These are phyloP conservation scores for Cladosporium phlei DNA, from an alignment of 2,329 filamentous ascomycete genomes.

Conservation along the genomic window DNA sequence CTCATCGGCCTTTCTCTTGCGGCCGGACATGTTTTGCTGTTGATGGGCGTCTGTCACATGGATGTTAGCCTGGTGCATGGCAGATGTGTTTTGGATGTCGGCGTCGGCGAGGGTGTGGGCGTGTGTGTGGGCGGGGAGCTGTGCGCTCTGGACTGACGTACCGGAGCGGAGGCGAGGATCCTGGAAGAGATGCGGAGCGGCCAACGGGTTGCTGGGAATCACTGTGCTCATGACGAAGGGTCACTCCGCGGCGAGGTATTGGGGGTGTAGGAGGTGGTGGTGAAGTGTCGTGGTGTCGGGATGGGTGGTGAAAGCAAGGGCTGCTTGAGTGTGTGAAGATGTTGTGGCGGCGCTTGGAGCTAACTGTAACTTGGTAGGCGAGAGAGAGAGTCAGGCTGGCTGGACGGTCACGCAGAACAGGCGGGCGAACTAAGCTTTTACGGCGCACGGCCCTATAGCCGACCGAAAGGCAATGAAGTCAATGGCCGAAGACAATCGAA, in stretches of 20 bases:
- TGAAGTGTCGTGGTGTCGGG: not conserved
- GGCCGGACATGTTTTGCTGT: slow-evolving; percentile 43
- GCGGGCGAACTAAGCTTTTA: not conserved
- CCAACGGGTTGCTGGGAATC: slow-evolving; percentile 54
- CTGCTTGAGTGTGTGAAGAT: not conserved
- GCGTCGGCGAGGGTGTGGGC: slow-evolving; percentile 34
- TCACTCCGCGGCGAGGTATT: not conserved
- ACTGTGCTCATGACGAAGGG: slow-evolving; percentile 59
- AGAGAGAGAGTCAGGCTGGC: not conserved
- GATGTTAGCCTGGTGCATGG: slow-evolving; percentile 24
- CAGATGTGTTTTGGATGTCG: slow-evolving; percentile 30
- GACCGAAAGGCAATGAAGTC: not conserved
- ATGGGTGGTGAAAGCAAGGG: slow-evolving; percentile 1
- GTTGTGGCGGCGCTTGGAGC: slow-evolving; percentile 5
- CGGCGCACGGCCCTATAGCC: not conserved
- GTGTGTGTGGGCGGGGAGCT: slow-evolving; percentile 20
- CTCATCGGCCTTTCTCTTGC: slow-evolving; percentile 86
- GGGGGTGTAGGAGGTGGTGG: not conserved
- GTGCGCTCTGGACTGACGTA: slow-evolving; percentile 50
- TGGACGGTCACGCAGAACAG: not conserved
- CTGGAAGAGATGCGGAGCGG: slow-evolving; percentile 58
- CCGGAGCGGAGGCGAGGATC: slow-evolving; percentile 56
- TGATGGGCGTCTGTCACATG: slow-evolving; percentile 32
- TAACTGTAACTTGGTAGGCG: not conserved
- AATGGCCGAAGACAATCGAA: slow-evolving; percentile 12